These are phyloP conservation scores for Gleditsia sinensis DNA, from an alignment of 306 rosid genomes.

Conservation along the genomic window DNA sequence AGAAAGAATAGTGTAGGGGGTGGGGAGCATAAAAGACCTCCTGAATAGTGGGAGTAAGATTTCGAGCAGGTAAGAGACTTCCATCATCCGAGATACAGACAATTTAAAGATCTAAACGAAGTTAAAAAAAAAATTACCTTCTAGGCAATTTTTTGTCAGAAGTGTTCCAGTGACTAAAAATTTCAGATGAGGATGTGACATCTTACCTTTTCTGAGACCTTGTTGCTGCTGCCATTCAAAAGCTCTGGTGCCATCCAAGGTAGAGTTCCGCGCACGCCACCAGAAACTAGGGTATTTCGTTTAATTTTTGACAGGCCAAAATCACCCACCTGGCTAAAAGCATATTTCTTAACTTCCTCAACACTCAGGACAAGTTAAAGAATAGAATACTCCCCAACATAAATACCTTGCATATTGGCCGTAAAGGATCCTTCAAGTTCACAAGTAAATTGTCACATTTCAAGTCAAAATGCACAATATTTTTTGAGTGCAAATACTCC, in stretches of 20 bases:
- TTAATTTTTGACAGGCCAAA: constrained; percentile 90
- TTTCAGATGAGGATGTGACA: background rate
- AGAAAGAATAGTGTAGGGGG: background rate
- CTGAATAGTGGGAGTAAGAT: background rate
- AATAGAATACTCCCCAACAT: constrained; percentile 17
- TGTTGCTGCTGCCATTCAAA: constrained; percentile 83
- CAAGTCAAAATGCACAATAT: constrained; percentile 88
- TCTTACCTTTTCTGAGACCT: constrained; percentile 85
- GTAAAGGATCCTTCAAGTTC: constrained; percentile 77
- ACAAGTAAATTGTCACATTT: constrained; percentile 93
- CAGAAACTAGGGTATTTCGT: constrained; percentile 83
- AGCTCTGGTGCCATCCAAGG: constrained; percentile 98
- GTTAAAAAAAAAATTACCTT: background rate
- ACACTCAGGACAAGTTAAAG: background rate
- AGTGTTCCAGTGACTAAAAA: constrained; percentile 1
- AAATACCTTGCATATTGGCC: constrained; percentile 89
- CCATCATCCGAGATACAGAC: background rate
- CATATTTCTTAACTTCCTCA: constrained; percentile 8
- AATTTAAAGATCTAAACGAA: constrained; percentile 3
- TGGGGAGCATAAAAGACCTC: background rate
- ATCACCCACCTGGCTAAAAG: constrained; percentile 71
- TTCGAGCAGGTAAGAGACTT: background rate
- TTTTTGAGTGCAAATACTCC: constrained; percentile 89
- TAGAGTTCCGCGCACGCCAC: constrained; percentile 89
- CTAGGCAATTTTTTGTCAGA: background rate